Evolutionary conservation across 805 yeast species (phyloP).

Genomic region (Yarrowia sp.): DNA sequence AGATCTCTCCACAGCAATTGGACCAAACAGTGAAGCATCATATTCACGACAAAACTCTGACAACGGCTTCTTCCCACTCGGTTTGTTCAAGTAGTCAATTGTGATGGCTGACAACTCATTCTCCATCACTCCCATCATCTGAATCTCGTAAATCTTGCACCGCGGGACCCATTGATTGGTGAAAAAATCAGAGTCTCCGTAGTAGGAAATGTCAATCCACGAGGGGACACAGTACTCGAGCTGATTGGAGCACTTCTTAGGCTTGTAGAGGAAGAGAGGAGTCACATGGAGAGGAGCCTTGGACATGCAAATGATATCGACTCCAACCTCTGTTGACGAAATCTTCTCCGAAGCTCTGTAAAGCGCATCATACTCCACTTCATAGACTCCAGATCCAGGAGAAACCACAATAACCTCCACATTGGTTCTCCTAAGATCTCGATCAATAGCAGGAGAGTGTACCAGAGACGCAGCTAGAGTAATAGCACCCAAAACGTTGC

Average conservation of each 20-base stretch:
- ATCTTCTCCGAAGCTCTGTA: constrained; percentile 77
- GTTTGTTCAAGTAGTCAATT: constrained; percentile 62
- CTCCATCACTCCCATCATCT: constrained; percentile 98
- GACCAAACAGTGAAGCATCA: constrained; percentile 54
- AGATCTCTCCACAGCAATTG: constrained; percentile 9
- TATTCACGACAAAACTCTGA: constrained; percentile 70
- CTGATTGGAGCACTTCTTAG: constrained; percentile 41
- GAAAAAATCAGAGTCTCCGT: constrained; percentile 64
- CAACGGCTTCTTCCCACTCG: constrained; percentile 52
- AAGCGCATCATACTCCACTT: constrained; percentile 82
- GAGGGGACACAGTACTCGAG: constrained; percentile 78
- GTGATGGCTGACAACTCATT: constrained; percentile 77
- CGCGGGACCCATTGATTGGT: constrained; percentile 80
- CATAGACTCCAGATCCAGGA: constrained; percentile 93
- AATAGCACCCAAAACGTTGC: constrained; percentile 86
- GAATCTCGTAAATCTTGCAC: constrained; percentile 91
- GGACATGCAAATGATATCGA: constrained; percentile 86
- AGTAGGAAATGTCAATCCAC: constrained; percentile 94
- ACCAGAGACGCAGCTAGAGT: constrained; percentile 81
- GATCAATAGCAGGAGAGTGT: constrained; percentile 77
- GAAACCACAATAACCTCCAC: constrained; percentile 86
- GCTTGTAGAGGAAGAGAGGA: constrained; percentile 75
- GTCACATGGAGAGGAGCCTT: constrained; percentile 92
- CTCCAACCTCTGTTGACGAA: constrained; percentile 78
- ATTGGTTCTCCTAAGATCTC: constrained; percentile 88